Evolutionary conservation across 2,329 filamentous ascomycete species (phyloP).

Genomic region (Fusarium oligoseptatum): DNA sequence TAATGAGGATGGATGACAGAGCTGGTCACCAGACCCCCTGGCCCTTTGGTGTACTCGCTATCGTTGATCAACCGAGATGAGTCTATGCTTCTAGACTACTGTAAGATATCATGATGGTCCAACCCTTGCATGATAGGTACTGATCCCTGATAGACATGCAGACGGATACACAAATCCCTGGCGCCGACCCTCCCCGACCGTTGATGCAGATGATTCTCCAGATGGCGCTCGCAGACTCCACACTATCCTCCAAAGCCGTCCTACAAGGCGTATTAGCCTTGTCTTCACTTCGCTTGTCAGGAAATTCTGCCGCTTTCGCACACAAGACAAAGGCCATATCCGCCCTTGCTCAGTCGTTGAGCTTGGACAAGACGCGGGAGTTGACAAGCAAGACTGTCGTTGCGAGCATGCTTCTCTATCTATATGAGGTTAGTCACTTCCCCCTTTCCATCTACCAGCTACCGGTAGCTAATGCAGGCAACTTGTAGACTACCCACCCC

Average conservation of each 20-base stretch:
- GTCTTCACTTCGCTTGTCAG: background rate
- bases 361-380: background rate
- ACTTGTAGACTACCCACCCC: background rate
- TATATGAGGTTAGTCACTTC: background rate
- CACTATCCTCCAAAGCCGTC: background rate
- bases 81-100: background rate
- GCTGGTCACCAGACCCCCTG: background rate
- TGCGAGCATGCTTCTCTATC: background rate
- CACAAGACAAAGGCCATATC: constrained; percentile 1
- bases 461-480: background rate
- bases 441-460: fast-evolving
- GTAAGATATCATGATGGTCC: background rate
- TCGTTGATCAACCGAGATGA: background rate
- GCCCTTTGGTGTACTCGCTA: background rate
- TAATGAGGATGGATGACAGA: background rate
- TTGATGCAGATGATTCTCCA: background rate
- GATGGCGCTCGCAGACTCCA: background rate
- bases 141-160: background rate
- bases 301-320: background rate
- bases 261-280: background rate
- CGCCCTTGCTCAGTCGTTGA: background rate
- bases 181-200: background rate
- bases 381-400: background rate
- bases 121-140: background rate
- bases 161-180: background rate